phyloP scores from a whole-genome alignment of 176 grass and related monocot species.

The Eragrostis nindensis region DNA sequence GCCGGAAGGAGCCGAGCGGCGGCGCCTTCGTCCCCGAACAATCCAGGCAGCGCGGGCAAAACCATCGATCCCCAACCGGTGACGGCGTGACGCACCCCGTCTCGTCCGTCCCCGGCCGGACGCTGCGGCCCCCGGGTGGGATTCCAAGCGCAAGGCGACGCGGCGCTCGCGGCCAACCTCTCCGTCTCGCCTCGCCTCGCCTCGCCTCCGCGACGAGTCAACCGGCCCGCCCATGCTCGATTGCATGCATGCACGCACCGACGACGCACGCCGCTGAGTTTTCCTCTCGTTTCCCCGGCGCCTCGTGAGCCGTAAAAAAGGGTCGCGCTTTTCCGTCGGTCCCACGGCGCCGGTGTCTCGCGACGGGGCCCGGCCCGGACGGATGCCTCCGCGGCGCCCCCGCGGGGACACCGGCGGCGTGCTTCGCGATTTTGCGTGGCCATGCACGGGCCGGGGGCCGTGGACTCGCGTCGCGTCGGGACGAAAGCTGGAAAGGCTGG shows the following conservation, averaged over 20 bases:
- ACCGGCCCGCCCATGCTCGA: not conserved
- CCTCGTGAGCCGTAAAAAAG: constrained; percentile 23
- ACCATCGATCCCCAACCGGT: constrained; percentile 6
- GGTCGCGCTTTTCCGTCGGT: not conserved
- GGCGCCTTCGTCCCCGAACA: constrained; percentile 31
- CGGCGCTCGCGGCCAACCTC: constrained; percentile 42
- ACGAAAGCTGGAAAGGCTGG: constrained; percentile 12
- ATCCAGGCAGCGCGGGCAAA: constrained; percentile 11
- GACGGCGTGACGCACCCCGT: no score
- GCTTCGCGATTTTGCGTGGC: not conserved
- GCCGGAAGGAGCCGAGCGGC: not conserved
- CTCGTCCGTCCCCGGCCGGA: not conserved
- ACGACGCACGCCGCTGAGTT: constrained; percentile 26
- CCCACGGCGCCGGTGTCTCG: constrained; percentile 15
- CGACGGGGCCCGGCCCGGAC: not conserved
- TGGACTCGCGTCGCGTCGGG: not conserved
- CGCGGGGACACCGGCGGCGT: not conserved
- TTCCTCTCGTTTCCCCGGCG: not conserved
- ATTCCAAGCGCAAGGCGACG: constrained; percentile 49
- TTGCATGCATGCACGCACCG: constrained; percentile 26
- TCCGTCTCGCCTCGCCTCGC: no score
- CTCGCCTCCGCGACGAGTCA: not conserved
- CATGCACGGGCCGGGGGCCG: not conserved
- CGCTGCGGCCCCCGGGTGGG: not conserved
- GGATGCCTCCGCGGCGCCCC: not conserved